A percentile compares a stretch with the other conserved stretches of the same genome.
Evolutionary conservation across 495 filamentous ascomycete genomes (phyloP).

Genomic region (Trichocladium uniseriatum): DNA sequence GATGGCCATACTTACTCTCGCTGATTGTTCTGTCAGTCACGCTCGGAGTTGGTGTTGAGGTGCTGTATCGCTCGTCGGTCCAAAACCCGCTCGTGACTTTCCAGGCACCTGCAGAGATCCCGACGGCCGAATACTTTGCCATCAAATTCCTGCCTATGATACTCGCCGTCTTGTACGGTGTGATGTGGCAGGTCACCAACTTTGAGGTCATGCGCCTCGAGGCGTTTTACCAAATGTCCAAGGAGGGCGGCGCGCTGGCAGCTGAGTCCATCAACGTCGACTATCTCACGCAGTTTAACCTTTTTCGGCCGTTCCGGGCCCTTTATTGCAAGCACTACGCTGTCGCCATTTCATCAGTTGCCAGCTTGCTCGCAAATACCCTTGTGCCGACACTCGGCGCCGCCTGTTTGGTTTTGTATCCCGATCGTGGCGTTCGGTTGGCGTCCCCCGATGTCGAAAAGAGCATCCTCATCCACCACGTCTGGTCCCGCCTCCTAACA

Average conservation of each 20-base stretch:
- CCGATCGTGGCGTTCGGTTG: constrained; percentile 31
- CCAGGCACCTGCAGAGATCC: constrained; percentile 41
- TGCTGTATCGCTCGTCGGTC: constrained; percentile 49
- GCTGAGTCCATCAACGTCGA: constrained; percentile 63
- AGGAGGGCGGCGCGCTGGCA: constrained; percentile 51
- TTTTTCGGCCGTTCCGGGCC: constrained; percentile 53
- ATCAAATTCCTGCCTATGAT: constrained; percentile 67
- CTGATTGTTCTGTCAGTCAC: constrained; percentile 49
- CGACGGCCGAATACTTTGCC: constrained; percentile 47
- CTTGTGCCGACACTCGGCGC: constrained; percentile 54
- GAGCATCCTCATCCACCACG: constrained; percentile 42
- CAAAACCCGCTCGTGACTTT: constrained; percentile 41
- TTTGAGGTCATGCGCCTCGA: constrained; percentile 67
- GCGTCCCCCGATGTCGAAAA: constrained; percentile 31
- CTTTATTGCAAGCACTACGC: constrained; percentile 53
- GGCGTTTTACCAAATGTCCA: constrained; percentile 65
- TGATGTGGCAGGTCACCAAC: constrained; percentile 66
- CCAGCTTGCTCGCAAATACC: constrained; percentile 53
- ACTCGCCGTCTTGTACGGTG: constrained; percentile 59
- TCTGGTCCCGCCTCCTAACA: constrained; percentile 55
- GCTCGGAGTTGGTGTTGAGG: constrained; percentile 49
- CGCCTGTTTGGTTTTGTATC: constrained; percentile 45
- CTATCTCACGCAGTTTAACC: constrained; percentile 56
- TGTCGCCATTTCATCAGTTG: constrained; percentile 52
- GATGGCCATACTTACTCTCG: constrained; percentile 47